Evolutionary conservation across 2,329 filamentous ascomycete genomes (phyloP), one percentile per base, ranked within the genome.

Genomic region (Tolypocladium guangdongense): DNA sequence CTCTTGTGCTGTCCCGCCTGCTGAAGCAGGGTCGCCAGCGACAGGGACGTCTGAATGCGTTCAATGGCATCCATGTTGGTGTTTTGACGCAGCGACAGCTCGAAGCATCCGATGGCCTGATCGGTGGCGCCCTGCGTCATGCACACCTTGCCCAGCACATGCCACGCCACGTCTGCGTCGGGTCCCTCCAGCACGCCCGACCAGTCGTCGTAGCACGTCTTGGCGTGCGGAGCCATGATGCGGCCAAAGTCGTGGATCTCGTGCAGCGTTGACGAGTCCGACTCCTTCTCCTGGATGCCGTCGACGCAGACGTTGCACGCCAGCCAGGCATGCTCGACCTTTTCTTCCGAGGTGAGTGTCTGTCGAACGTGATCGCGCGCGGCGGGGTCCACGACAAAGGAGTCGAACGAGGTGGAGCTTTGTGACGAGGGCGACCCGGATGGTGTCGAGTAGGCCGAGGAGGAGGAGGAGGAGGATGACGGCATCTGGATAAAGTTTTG

Each of bases 141-240:
- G 49, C 62, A 64, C 11, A 63, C 60, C 30, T 59, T 56, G 16
- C 62, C 69, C 35, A 69, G 58, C 18, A 72, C 64, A 47, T 72
- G 68, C 58, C 68, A 66, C 22, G 68, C 68, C n/a, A 71, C 59
- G 36, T 69, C 67, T 52, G 69, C 66, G 8, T 66, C 62, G 16
- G 54, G 39, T 12, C 50, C 45, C 32, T 59, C 51, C 4, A 64
- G 35, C 14, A 60, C 51, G 6, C 52, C 30, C 0, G 59, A 58
- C 60, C 61, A 62, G 39, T 64, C 61, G 27, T 62, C 59, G 43
- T 59, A 64, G 48, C 62, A 64, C 18, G 58, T 52, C 39, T 61
- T 62, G 46, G 60, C 62, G 51, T 64, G 62, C 7, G 61, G 61
- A n/a, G 57, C 60, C 55, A 64, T 62, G 45, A 62, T 55, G 24